phyloP scores from a whole-genome alignment of 108 stramenopile species.

The Nitzschia palea region DNA sequence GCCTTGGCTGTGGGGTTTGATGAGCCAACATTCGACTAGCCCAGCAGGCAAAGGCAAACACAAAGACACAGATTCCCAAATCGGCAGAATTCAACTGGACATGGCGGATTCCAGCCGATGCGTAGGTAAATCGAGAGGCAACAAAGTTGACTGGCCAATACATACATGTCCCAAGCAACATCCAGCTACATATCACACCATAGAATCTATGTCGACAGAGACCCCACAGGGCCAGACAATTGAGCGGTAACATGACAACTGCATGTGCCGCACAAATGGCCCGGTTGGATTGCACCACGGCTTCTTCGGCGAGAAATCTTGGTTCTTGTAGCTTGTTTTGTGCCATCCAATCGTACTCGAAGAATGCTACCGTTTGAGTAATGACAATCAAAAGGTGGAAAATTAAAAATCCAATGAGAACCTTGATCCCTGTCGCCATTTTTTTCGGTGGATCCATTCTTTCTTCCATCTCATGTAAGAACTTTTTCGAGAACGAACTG shows the following conservation, averaged over 20 bases:
- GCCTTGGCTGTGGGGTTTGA: no score
- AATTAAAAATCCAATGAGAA: neutral
- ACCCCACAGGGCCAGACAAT: neutral
- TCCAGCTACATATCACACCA: constrained; percentile 6
- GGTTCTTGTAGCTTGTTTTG: neutral
- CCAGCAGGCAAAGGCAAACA: neutral
- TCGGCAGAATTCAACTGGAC: neutral
- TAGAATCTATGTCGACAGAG: neutral
- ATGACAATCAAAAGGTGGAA: neutral
- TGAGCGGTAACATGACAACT: neutral
- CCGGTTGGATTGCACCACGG: constrained; percentile 6
- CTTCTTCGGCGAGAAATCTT: constrained; percentile 12
- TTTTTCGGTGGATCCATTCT: no score
- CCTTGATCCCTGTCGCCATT: neutral
- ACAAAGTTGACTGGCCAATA: constrained; percentile 9
- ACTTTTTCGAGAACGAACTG: no score
- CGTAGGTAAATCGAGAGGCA: constrained; percentile 4
- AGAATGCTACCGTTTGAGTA: neutral
- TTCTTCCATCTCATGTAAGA: no score
- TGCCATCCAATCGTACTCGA: constrained; percentile 4
- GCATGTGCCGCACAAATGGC: constrained; percentile 2
- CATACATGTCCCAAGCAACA: neutral
- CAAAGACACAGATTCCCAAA: neutral
- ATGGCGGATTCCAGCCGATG: constrained; percentile 5
- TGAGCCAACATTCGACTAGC: no score